These are phyloP conservation scores for Talaromyces liani DNA, from an alignment of 495 filamentous ascomycete genomes.

Conservation along the genomic window DNA sequence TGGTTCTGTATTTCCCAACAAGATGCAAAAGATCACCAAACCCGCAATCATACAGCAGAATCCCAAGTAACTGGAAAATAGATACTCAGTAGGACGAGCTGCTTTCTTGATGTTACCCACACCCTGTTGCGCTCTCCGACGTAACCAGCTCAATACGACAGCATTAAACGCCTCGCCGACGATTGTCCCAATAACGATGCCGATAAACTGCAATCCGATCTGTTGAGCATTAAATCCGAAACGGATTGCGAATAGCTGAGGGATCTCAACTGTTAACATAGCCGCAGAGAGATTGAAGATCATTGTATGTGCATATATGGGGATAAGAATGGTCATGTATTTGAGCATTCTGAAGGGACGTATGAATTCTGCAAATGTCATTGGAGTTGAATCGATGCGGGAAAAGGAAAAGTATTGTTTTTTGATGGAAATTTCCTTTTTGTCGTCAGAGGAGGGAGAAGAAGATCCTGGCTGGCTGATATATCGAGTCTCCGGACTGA, in stretches of 20 bases:
- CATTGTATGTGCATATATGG: constrained; percentile 27
- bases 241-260: constrained; percentile 29
- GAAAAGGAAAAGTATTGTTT: constrained; percentile 32
- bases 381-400: constrained; percentile 40
- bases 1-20: constrained; percentile 18
- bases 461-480: constrained; percentile 13
- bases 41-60: constrained; percentile 27
- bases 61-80: constrained; percentile 32
- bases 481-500: constrained; percentile 50
- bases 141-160: constrained; percentile 17
- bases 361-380: constrained; percentile 26
- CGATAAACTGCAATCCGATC: constrained; percentile 32
- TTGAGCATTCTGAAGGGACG: constrained; percentile 20
- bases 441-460: neutral
- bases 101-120: constrained; percentile 6
- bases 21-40: constrained; percentile 28
- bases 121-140: constrained; percentile 17
- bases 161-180: constrained; percentile 37
- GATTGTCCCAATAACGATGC: constrained; percentile 30
- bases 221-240: constrained; percentile 34
- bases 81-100: constrained; percentile 17
- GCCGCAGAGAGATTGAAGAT: constrained; percentile 27
- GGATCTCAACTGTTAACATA: constrained; percentile 32
- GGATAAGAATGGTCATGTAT: constrained; percentile 24
- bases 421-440: constrained; percentile 10